These are phyloP conservation scores for Aspergillus luchuensis DNA, from an alignment of 2,329 filamentous ascomycete species.

Conservation along the genomic window DNA sequence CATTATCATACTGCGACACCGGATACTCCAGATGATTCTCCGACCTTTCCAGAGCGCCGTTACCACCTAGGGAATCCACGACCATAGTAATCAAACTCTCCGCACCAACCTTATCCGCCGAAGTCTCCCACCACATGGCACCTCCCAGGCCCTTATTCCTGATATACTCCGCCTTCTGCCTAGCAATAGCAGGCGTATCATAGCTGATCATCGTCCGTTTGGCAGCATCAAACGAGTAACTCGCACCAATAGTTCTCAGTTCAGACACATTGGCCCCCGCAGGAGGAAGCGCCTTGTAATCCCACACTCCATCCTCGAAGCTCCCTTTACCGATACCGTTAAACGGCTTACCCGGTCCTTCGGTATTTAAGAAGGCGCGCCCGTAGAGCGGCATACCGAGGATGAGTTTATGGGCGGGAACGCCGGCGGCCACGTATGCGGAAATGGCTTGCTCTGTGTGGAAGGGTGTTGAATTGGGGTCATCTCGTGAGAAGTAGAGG, in stretches of 20 bases:
- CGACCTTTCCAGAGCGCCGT: constrained; percentile 1
- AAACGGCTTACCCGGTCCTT: constrained; percentile 70
- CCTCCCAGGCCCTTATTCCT: constrained; percentile 70
- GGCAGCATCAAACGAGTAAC: constrained; percentile 69
- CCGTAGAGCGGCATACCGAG: constrained; percentile 93
- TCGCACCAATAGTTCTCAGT: constrained; percentile 65
- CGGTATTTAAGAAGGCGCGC: constrained; percentile 76
- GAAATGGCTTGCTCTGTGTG: constrained; percentile 71
- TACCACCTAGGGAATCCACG: constrained; percentile 10
- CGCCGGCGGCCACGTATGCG: constrained; percentile 67
- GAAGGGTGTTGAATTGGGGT: constrained; percentile 73
- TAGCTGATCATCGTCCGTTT: constrained; percentile 71
- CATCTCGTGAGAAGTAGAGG: constrained; percentile 61
- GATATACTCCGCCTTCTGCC: constrained; percentile 72
- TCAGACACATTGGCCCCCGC: constrained; percentile 62
- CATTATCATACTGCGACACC: constrained; percentile 14
- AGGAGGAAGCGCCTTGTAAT: constrained; percentile 82
- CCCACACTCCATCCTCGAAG: constrained; percentile 84
- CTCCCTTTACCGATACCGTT: constrained; percentile 74
- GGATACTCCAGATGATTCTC: constrained; percentile 18
- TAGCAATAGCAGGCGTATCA: constrained; percentile 68
- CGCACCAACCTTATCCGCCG: constrained; percentile 67
- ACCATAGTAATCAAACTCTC: constrained; percentile 67
- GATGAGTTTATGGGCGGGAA: constrained; percentile 73
- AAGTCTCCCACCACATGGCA: constrained; percentile 97